These are phyloP conservation scores for Sorghum bicolor DNA, from an alignment of 176 grass and related monocot genomes.

Conservation along the genomic window DNA sequence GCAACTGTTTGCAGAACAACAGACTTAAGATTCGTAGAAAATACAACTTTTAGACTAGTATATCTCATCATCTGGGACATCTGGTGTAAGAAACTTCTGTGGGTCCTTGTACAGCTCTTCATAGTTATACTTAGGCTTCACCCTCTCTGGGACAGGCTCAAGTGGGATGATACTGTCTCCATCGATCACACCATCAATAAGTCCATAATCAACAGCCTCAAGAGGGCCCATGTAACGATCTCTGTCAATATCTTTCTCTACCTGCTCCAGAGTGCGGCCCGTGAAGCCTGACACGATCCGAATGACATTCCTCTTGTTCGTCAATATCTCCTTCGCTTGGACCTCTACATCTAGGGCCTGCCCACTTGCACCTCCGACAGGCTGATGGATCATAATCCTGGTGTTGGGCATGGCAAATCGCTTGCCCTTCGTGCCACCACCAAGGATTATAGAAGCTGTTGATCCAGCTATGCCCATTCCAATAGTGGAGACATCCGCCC, in stretches of 20 bases:
- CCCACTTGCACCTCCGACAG: slow-evolving; percentile 75
- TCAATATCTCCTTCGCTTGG: slow-evolving; percentile 78
- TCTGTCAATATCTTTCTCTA: slow-evolving; percentile 87
- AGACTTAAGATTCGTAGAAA: neutral
- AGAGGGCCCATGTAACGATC: slow-evolving; percentile 89
- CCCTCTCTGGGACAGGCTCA: slow-evolving; percentile 50
- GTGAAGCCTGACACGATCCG: slow-evolving; percentile 62
- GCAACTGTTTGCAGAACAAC: neutral
- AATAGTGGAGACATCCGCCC: slow-evolving; percentile 80
- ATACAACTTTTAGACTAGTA: slow-evolving; percentile 43
- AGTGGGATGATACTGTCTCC: slow-evolving; percentile 70
- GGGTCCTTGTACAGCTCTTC: slow-evolving; percentile 70
- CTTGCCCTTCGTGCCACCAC: slow-evolving; percentile 83
- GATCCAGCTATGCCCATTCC: slow-evolving; percentile 78
- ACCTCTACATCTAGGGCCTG: slow-evolving; percentile 65
- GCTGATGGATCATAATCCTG: slow-evolving; percentile 93
- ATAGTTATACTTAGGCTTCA: slow-evolving; percentile 61
- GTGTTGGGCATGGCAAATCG: slow-evolving; percentile 97
- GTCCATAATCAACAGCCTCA: slow-evolving; percentile 85
- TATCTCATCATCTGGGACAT: slow-evolving; percentile 88
- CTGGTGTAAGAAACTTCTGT: slow-evolving; percentile 65
- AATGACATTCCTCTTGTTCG: slow-evolving; percentile 77
- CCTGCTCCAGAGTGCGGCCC: slow-evolving; percentile 54
- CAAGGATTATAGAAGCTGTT: slow-evolving; percentile 84
- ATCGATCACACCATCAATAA: slow-evolving; percentile 85